Evolutionary conservation across 768 basidiomycete species (phyloP).

Genomic region (Lentinula lateritia): DNA sequence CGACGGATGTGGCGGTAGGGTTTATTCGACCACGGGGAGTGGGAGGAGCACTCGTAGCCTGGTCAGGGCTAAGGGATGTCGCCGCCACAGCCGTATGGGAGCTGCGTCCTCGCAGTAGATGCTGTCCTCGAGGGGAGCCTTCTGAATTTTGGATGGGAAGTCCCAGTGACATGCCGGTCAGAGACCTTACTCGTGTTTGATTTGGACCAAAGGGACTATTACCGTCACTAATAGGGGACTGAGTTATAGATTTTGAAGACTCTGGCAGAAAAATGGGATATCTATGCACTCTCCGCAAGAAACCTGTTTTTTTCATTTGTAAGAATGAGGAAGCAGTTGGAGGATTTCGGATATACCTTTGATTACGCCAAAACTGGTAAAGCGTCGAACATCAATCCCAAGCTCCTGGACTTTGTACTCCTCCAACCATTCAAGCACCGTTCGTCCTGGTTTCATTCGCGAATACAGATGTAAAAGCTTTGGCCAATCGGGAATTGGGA

Average conservation of each 20-base stretch:
- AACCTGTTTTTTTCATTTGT: slow-evolving; percentile 55
- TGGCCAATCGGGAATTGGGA: slow-evolving; percentile 77
- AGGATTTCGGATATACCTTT: slow-evolving; percentile 46
- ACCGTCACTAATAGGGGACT: slow-evolving; percentile 13
- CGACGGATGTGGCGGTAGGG: not conserved
- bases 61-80: slow-evolving; percentile 19
- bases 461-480: slow-evolving; percentile 84
- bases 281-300: slow-evolving; percentile 88
- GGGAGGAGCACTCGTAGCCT: slow-evolving; percentile 9
- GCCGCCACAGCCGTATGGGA: slow-evolving; percentile 20
- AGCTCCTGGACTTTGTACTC: slow-evolving; percentile 59
- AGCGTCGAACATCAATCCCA: slow-evolving; percentile 89
- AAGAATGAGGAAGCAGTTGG: not conserved
- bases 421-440: slow-evolving; percentile 86
- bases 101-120: slow-evolving; percentile 20
- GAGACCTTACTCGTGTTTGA: slow-evolving; percentile 34
- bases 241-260: slow-evolving; percentile 27
- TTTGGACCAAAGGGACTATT: not conserved
- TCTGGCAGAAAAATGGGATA: slow-evolving; percentile 69
- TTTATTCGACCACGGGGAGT: slow-evolving; percentile 10
- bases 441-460: slow-evolving; percentile 74
- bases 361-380: slow-evolving; percentile 95
- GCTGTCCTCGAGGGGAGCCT: slow-evolving; percentile 6
- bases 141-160: slow-evolving; percentile 3
- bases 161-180: slow-evolving; percentile 13